These are phyloP conservation scores for Ogataea trehalophila DNA, from an alignment of 805 yeast genomes.

Conservation along the genomic window DNA sequence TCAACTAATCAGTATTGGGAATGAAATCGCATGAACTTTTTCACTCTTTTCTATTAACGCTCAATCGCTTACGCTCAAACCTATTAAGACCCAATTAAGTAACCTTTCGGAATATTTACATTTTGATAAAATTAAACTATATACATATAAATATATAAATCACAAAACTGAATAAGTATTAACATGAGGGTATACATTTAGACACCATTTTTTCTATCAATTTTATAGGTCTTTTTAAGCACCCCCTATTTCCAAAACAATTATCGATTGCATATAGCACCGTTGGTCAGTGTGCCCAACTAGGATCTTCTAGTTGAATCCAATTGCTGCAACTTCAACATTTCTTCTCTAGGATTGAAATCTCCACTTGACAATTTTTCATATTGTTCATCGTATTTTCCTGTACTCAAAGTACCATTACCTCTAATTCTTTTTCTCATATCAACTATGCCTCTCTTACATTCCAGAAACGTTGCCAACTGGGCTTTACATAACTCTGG, in stretches of 20 bases:
- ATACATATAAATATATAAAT: neutral
- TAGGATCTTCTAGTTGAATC: slow-evolving; percentile 41
- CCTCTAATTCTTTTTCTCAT: slow-evolving; percentile 90
- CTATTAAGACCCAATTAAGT: too few species aligned
- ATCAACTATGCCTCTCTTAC: slow-evolving; percentile 87
- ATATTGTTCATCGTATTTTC: slow-evolving; percentile 85
- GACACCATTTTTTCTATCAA: too few species aligned
- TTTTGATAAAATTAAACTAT: neutral
- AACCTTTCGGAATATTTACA: too few species aligned
- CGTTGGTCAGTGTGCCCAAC: neutral
- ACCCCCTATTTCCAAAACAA: too few species aligned
- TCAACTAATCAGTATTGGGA: slow-evolving; percentile 35
- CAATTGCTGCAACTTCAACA: slow-evolving; percentile 61
- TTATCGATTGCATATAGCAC: too few species aligned
- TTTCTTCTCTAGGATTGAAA: slow-evolving; percentile 77
- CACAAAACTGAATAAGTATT: too few species aligned
- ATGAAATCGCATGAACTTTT: slow-evolving; percentile 1
- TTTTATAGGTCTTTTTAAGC: too few species aligned
- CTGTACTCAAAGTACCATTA: slow-evolving; percentile 89
- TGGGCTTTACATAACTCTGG: slow-evolving; percentile 89
- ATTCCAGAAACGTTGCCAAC: slow-evolving; percentile 80
- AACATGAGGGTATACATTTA: too few species aligned
- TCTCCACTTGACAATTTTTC: slow-evolving; percentile 76
- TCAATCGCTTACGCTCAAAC: too few species aligned
- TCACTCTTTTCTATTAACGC: too few species aligned